Base-by-base conservation (phyloP, 805 yeast species). In the Candida hungchunana region DNA sequence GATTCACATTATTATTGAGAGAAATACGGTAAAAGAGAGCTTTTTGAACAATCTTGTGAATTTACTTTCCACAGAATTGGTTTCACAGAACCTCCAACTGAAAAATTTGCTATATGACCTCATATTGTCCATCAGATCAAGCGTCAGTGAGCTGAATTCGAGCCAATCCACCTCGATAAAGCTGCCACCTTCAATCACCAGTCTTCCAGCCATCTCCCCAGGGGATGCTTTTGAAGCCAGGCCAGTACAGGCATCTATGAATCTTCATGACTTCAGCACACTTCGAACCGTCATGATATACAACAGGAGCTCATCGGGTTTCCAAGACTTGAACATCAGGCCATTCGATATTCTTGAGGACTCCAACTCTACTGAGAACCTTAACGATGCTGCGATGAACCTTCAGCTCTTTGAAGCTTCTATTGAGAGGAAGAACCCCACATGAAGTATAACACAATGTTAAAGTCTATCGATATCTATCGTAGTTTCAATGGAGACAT, bases 331-430 rank as follows among this genome's bases (percentile, higher is more conserved):
- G 38, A 59, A 52, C 17, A 48, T 68, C 30, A 66, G 71, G 40
- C 62, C 76, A 10, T 76, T 77, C 55, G 85, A 78, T 45, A 50
- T 77, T 45, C 63, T 78, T 29, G 82, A 77, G 47, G 82, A 78
- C 36, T 61, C 79, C 1, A 71, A 63, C 43, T 72, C 77, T 1
- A 47, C 58, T 6, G 59, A 64, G 39, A 62, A 69, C 6, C 43
- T 63, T 19, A 76, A 77, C 51, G 82, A 78, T 46, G 66, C 73
- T 1, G 70, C 81, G 3, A 53, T 78, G 13, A 71, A 71, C 38
- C 55, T 79, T 35, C 69, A 74, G 13, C 56, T 70, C 36, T 78
- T 78, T 52, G 80, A 73, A 35, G 67, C 76, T 4, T 64, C 71
- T 13, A 51, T 67, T 3, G 77, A 73, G 33, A 60, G 59, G 38